Base-by-base conservation (phyloP, 306 rosid species). In the Cicer chorassanicum region DNA sequence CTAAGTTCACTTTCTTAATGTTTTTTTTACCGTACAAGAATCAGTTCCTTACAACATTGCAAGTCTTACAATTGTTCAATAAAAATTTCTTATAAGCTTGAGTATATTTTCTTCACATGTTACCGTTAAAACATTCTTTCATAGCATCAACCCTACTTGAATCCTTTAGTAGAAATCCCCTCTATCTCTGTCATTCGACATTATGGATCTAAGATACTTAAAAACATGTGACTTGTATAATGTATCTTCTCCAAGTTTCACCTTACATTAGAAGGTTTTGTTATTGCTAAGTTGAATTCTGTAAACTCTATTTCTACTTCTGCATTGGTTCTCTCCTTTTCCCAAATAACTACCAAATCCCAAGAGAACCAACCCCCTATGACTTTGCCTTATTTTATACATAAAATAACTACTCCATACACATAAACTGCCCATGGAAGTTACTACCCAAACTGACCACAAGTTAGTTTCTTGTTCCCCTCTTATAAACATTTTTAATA, bases 61-160 rank as follows among this genome's bases (percentile, higher is more conserved):
- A 44, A 6, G 7, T 12, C 41, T 45, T 66, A 19, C 15, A 66
- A 13, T 21, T 66, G 55, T 43, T 40, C 55, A 12, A 66, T 44
- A 66, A 9, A 66, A 42, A 10, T 7, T 65, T 42, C 29, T 63
- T 63, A 34, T 38, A 64, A 3, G n/a, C 29, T 15, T 16, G 8
- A 42, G 70, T 65, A 43, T 65, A 64, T 64, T 40, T 64, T 15
- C 49, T 41, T 38, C 48, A 15, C 68, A 64, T 40, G 16, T 10
- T 0, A 65, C 70, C 4, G 7, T 43, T 40, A 4, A 41, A 64
- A 16, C 36, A 40, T 41, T 64, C 14, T 8, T 29, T 50, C 34
- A 41, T 40, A 14, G 13, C 49, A 64, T 64, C 51, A 43, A 63
- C 8, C 34, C 14, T 64, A 9, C 10, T 64, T 64, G 36, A 43